A percentile compares a stretch with the other conserved stretches of the same genome.
These are phyloP conservation scores for Nakazawaea holstii DNA, from an alignment of 805 yeast species.

Conservation along the genomic window DNA sequence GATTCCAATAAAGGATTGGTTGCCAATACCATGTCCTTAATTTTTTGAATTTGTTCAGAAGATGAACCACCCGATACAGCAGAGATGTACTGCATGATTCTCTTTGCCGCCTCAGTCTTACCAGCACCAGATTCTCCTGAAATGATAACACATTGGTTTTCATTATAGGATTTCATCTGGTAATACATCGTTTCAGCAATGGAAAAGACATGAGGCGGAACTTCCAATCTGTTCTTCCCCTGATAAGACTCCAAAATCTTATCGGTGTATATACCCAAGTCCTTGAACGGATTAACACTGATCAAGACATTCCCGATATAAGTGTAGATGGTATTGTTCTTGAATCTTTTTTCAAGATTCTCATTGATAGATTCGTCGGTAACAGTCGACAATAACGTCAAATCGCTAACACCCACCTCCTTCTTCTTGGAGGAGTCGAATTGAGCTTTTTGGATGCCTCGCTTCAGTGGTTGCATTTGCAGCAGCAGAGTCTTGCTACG, in stretches of 20 bases:
- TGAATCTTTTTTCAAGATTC: conserved; percentile 81
- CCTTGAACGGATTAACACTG: conserved; percentile 95
- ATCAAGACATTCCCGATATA: conserved; percentile 93
- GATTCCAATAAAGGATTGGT: conserved; percentile 90
- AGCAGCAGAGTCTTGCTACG: conserved; percentile 46
- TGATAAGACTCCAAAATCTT: conserved; percentile 69
- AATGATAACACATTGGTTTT: conserved; percentile 94
- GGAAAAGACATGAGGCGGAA: conserved; percentile 97
- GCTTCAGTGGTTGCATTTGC: conserved; percentile 49
- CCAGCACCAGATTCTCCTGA: conserved; percentile 99
- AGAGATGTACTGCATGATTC: conserved; percentile 96
- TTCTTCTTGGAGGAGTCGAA: conserved; percentile 84
- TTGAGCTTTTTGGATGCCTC: conserved; percentile 76
- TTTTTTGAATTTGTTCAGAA: conserved; percentile 68
- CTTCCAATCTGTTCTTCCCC: conserved; percentile 92
- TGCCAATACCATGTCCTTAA: conserved; percentile 96
- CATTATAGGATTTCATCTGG: conserved; percentile 88
- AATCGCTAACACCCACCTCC: conserved; percentile 97
- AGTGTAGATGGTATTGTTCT: conserved; percentile 86
- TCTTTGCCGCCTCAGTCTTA: conserved; percentile 95
- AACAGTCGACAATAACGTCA: conserved; percentile 82
- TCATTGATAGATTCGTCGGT: conserved; percentile 91
- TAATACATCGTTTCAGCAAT: conserved; percentile 97
- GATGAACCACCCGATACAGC: conserved; percentile 72
- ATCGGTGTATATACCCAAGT: conserved; percentile 90